phyloP scores from a whole-genome alignment of 306 rosid species.

The Prunus davidiana region DNA sequence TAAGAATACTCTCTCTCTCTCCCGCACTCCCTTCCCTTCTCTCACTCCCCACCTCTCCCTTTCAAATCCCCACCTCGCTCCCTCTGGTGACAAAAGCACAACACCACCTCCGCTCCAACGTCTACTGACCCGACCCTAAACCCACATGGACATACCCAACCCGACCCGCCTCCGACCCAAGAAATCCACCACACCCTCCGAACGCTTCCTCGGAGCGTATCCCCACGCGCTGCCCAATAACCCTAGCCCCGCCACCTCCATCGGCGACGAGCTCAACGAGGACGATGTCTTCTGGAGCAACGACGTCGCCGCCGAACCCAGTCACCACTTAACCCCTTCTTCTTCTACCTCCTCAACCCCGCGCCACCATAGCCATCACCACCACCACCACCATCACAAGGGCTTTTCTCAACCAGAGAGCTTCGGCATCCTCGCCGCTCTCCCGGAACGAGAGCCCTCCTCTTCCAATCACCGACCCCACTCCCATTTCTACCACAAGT shows the following conservation, averaged over 20 bases:
- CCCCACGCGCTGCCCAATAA: conserved; percentile 22
- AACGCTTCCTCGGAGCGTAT: conserved; percentile 42
- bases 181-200: conserved; percentile 31
- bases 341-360: conserved; percentile 37
- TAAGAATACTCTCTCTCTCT: too few species aligned
- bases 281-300: conserved; percentile 64
- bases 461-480: conserved; percentile 20
- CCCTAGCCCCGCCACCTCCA: conserved; percentile 13
- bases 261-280: conserved; percentile 54
- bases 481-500: conserved; percentile 48
- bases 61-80: background rate
- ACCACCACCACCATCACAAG: conserved; percentile 25
- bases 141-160: conserved; percentile 42
- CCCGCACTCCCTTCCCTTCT: background rate
- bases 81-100: background rate
- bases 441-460: conserved; percentile 56
- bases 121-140: conserved; percentile 6
- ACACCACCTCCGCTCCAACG: background rate
- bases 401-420: conserved; percentile 37
- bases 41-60: background rate
- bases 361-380: conserved; percentile 16
- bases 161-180: conserved; percentile 33
- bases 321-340: conserved; percentile 26
- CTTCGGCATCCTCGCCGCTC: conserved; percentile 84
- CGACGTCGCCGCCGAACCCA: conserved; percentile 40